phyloP scores from a whole-genome alignment of 306 rosid genomes.

The Myrica gale region DNA sequence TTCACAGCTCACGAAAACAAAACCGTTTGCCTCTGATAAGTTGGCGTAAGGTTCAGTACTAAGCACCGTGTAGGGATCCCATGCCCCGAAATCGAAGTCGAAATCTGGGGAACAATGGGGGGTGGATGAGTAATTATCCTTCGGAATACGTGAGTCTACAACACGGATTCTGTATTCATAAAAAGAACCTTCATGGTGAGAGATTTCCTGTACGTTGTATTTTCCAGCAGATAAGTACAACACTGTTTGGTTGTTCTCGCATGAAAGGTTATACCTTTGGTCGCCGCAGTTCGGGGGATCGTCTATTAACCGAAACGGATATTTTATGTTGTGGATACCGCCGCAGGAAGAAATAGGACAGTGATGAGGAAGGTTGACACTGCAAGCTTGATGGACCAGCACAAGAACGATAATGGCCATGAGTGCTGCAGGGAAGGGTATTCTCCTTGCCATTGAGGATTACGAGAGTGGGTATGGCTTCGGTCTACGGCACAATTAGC shows the following conservation, averaged over 20 bases:
- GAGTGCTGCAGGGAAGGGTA: too few species aligned
- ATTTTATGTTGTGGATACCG: slow-evolving; percentile 17
- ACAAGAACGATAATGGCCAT: too few species aligned
- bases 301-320: slow-evolving; percentile 25
- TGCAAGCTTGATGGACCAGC: too few species aligned
- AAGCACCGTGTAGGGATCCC: too few species aligned
- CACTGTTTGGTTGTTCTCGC: slow-evolving; percentile 27
- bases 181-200: too few species aligned
- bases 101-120: background rate
- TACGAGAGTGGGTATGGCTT: too few species aligned
- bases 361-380: too few species aligned
- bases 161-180: slow-evolving; percentile 26
- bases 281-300: slow-evolving; percentile 7
- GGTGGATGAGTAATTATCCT: slow-evolving; percentile 12
- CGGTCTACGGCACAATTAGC: background rate
- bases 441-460: background rate
- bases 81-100: too few species aligned
- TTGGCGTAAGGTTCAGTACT: too few species aligned
- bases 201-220: slow-evolving; percentile 30
- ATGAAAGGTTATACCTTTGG: background rate
- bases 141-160: background rate
- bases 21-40: too few species aligned
- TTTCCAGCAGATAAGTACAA: background rate
- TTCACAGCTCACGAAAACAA: background rate
- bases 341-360: slow-evolving; percentile 23